Percentiles rank a stretch among this genome's conserved stretches.
Evolutionary conservation across 2,329 filamentous ascomycete genomes (phyloP).

Genomic region (Nemania sp.): DNA sequence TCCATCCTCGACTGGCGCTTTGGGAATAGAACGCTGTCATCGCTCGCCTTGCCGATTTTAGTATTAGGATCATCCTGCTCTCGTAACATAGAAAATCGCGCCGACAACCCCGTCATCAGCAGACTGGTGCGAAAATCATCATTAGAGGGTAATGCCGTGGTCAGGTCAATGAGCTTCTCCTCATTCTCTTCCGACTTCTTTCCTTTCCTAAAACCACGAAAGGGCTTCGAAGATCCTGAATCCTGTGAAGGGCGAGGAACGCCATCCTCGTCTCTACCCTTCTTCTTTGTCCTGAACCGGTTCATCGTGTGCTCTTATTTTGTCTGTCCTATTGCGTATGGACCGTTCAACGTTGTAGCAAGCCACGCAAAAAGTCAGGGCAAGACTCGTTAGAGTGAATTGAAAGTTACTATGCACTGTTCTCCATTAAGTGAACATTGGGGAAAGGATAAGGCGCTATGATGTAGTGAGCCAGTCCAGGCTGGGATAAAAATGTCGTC

Average conservation of each 20-base stretch:
- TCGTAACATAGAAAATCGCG: conserved; percentile 94
- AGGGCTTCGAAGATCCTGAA: conserved; percentile 64
- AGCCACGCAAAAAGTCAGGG: background rate
- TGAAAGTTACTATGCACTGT: conserved; percentile 19
- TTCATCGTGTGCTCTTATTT: conserved; percentile 69
- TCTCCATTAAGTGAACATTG: conserved; percentile 30
- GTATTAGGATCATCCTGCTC: conserved; percentile 94
- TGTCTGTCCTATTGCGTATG: background rate
- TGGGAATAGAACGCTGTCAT: conserved; percentile 90
- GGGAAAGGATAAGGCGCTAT: conserved; percentile 4
- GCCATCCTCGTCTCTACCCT: conserved; percentile 71
- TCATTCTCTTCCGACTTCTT: conserved; percentile 68
- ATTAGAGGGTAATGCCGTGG: conserved; percentile 78
- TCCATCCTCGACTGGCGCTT: conserved; percentile 85
- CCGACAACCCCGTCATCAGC: conserved; percentile 93
- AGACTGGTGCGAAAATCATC: conserved; percentile 97
- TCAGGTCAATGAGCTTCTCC: conserved; percentile 78
- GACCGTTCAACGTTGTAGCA: conserved; percentile 5
- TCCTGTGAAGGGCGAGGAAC: conserved; percentile 65
- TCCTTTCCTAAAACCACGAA: conserved; percentile 66
- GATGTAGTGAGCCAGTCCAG: conserved; percentile 3
- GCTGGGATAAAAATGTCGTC: conserved; percentile 4
- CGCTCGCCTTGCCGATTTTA: conserved; percentile 91
- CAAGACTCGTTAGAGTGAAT: background rate
- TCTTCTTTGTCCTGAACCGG: conserved; percentile 80